Evolutionary conservation across 177 flowering plant genomes (phyloP), one percentile per base, ranked within the genome.

Genomic region (Tripterygium wilfordii): DNA sequence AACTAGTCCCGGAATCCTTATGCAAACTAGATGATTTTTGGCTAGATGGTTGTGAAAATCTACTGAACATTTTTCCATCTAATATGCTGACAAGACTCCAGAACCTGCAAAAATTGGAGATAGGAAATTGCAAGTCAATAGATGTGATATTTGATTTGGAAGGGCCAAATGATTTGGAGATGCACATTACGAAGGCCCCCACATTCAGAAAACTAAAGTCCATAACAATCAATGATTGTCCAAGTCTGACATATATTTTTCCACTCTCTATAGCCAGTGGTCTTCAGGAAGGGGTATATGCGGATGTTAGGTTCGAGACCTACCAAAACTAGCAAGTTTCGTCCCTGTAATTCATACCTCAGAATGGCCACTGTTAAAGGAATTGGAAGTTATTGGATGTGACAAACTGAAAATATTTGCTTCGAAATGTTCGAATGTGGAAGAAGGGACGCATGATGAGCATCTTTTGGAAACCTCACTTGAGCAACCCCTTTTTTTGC

Each of bases 11-110:
- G 9, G 3, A 1, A n/a, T 15, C 39, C 3, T 36, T 36, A 3
- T 16, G 9, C 24, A 39, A 20, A 39, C 12, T 39, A 10, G 9
- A 18, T 3, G 2, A 1, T 1, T 8, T 39, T 3, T 1, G 2
- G 9, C 13, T 39, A 6, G 12, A 9, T 8, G 2, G 8, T 13
- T 13, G 23, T 8, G n/a, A 21, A 10, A 18, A 39, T 19, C n/a
- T 39, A 10, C 12, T 38, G 42, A 38, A 38, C 10, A 19, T 38
- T 18, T 38, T 38, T 38, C 24, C 42, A 38, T 38, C 42, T 2
- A 38, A 5, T 18, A 3, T 38, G 42, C 42, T 38, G 14, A 9
- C 23, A 18, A 19, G 42, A 19, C 14, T 38, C 10, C 22, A 18
- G 12, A 38, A 19, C 1, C 42, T 38, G 10, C 30, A 27, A 4